Evolutionary conservation across 2,329 filamentous ascomycete genomes (phyloP).

Genomic region (Alternaria triticina): DNA sequence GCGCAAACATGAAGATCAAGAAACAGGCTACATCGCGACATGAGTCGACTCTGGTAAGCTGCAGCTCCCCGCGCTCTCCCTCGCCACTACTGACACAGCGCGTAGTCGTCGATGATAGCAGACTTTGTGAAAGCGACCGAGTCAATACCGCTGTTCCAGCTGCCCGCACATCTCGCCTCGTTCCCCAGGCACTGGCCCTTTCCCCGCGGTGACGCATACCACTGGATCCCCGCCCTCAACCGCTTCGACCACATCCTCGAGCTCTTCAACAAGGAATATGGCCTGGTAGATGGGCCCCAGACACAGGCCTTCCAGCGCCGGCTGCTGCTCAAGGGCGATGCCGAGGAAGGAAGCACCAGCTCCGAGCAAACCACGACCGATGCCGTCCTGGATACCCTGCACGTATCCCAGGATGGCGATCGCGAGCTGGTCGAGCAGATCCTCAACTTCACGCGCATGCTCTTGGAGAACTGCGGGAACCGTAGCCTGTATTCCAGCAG

Average conservation of each 20-base stretch:
- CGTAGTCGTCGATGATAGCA: conserved; percentile 84
- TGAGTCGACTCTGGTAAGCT: conserved; percentile 58
- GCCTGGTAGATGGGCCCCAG: conserved; percentile 80
- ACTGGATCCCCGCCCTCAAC: conserved; percentile 96
- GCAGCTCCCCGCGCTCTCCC: not conserved
- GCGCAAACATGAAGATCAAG: conserved; percentile 61
- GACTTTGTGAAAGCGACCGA: conserved; percentile 77
- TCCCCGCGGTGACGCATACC: conserved; percentile 92
- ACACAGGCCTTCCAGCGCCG: conserved; percentile 73
- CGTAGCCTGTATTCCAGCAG: conserved; percentile 96
- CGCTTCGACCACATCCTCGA: conserved; percentile 91
- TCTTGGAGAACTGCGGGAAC: conserved; percentile 95
- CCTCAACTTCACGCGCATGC: conserved; percentile 82
- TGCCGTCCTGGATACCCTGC: conserved; percentile 58
- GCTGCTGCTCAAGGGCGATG: conserved; percentile 66
- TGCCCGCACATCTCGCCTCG: conserved; percentile 76
- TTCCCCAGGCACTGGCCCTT: conserved; percentile 95
- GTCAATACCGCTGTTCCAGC: conserved; percentile 72
- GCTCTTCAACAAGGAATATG: conserved; percentile 79
- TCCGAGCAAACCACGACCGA: conserved; percentile 53
- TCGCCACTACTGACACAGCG: conserved; percentile 9
- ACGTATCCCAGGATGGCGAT: conserved; percentile 78
- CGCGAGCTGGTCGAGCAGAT: conserved; percentile 78
- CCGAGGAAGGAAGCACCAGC: conserved; percentile 49
- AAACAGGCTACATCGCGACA: conserved; percentile 62